Evolutionary conservation across 805 yeast genomes (phyloP).

Genomic region (Osmozyma mogii): DNA sequence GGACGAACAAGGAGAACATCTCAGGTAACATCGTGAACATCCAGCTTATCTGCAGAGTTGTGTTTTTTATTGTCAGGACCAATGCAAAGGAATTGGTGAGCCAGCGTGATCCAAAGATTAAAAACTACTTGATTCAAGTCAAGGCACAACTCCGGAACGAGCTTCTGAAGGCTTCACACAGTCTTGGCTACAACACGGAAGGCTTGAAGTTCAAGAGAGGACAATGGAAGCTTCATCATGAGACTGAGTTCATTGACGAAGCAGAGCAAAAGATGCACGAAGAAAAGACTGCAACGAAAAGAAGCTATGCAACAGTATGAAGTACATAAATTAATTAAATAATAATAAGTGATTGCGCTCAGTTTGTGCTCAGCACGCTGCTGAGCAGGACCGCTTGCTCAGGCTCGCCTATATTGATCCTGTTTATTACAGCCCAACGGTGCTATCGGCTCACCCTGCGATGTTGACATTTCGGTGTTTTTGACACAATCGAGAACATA

Average conservation of each 20-base stretch:
- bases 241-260: constrained; percentile 64
- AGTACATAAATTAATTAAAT: no score
- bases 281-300: constrained; percentile 55
- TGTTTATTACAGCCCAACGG: no score
- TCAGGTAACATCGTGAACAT: constrained; percentile 43
- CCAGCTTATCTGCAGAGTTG: constrained; percentile 61
- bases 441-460: no score
- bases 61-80: constrained; percentile 64
- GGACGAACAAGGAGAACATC: constrained; percentile 46
- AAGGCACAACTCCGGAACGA: constrained; percentile 53
- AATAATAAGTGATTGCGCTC: no score
- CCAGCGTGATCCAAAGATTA: constrained; percentile 56
- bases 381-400: no score
- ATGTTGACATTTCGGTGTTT: no score
- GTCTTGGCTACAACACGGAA: constrained; percentile 76
- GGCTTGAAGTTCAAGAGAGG: constrained; percentile 68
- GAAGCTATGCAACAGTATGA: constrained; percentile 56
- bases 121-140: constrained; percentile 56
- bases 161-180: constrained; percentile 43
- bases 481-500: no score
- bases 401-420: no score
- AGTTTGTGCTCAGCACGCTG: no score
- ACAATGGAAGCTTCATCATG: constrained; percentile 76
- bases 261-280: constrained; percentile 46
- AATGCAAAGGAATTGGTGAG: constrained; percentile 75